phyloP scores from a whole-genome alignment of 768 basidiomycete genomes.

The Ramaria rubella region DNA sequence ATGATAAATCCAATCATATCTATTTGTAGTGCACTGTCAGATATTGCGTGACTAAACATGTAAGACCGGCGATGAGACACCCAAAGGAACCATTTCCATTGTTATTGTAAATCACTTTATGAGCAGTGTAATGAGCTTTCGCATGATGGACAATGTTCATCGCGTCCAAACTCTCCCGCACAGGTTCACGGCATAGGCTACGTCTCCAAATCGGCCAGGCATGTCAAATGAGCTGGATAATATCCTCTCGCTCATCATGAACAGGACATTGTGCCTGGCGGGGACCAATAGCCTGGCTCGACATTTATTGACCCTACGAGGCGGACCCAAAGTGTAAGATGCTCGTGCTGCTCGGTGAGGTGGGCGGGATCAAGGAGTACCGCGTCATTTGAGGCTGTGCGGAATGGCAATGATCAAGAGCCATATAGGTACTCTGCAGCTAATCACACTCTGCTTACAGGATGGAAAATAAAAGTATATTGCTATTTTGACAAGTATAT shows the following conservation, averaged over 20 bases:
- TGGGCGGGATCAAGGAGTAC: slow-evolving; percentile 98
- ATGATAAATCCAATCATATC: no score
- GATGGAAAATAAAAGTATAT: no score
- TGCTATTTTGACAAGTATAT: no score
- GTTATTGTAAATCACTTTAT: no score
- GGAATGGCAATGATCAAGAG: slow-evolving; percentile 87
- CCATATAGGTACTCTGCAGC: no score
- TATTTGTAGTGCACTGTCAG: no score
- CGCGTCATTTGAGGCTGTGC: slow-evolving; percentile 97
- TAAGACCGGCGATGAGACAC: no score
- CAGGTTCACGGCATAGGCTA: slow-evolving; percentile 97
- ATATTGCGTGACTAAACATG: no score
- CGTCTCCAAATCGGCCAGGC: slow-evolving; percentile 98
- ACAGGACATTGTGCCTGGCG: slow-evolving; percentile 99
- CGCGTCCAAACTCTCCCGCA: slow-evolving; percentile 94
- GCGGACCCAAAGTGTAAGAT: slow-evolving; percentile 99
- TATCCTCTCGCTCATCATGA: slow-evolving; percentile 91
- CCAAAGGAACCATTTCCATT: no score
- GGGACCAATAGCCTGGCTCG: slow-evolving; percentile 96
- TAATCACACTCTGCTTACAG: no score
- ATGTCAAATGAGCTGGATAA: slow-evolving; percentile 99
- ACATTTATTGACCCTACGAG: slow-evolving; percentile 99
- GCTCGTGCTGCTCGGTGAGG: slow-evolving; percentile 97
- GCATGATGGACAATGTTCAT: slow-evolving; percentile 99
- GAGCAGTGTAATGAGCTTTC: no score